Percentiles rank a stretch among this genome's conserved stretches.
Evolutionary conservation across 805 yeast species (phyloP).

Genomic region (Metschnikowia bowlesiae): DNA sequence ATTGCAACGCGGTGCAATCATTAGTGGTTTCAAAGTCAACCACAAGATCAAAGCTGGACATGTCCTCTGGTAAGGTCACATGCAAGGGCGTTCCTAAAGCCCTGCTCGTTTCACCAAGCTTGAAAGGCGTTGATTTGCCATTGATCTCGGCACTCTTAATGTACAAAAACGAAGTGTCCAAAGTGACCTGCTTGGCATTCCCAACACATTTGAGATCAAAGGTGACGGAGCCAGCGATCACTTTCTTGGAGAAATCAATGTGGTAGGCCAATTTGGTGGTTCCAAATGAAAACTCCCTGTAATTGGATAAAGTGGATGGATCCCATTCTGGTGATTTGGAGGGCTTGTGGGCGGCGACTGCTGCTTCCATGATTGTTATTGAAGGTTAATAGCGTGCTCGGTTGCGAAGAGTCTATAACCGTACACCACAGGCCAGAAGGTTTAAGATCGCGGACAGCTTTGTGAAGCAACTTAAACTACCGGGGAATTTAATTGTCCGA

Average conservation of each 20-base stretch:
- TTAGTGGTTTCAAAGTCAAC: conserved; percentile 67
- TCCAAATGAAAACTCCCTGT: conserved; percentile 45
- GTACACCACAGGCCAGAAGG: neutral
- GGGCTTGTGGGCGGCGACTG: conserved; percentile 14
- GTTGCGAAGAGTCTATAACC: neutral
- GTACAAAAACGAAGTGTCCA: conserved; percentile 66
- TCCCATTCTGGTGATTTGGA: conserved; percentile 36
- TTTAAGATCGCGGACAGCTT: no score
- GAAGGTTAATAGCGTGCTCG: neutral
- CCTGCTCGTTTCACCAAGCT: conserved; percentile 39
- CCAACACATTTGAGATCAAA: conserved; percentile 37
- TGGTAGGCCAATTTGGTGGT: conserved; percentile 50
- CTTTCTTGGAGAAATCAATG: conserved; percentile 51
- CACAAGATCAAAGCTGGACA: conserved; percentile 23
- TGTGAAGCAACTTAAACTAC: no score
- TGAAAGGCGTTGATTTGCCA: conserved; percentile 26
- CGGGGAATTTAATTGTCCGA: no score
- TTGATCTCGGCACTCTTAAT: conserved; percentile 45
- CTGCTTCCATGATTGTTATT: conserved; percentile 8
- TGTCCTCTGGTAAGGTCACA: conserved; percentile 20
- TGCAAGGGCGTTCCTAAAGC: conserved; percentile 59
- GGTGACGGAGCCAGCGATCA: conserved; percentile 52
- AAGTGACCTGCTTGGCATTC: conserved; percentile 34
- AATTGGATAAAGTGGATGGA: conserved; percentile 77
- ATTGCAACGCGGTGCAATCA: conserved; percentile 80